A percentile compares a stretch with the other conserved stretches of the same genome.
Conservation (phyloP, 805 yeast species). For the Hanseniaspora jakobsenii region DNA sequence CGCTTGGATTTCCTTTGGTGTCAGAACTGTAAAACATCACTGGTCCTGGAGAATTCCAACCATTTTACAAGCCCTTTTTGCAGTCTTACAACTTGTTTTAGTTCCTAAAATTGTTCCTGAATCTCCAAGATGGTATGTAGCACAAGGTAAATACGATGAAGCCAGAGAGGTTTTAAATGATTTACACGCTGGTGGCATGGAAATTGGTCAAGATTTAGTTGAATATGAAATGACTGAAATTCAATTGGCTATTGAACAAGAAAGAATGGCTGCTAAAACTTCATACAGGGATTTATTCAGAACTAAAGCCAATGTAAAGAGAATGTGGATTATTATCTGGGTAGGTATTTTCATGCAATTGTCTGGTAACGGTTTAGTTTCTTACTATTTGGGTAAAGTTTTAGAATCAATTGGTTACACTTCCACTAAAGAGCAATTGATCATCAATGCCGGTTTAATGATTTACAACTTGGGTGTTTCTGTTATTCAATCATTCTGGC, state of each 20-base stretch:
- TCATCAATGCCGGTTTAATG: slow-evolving; percentile 41
- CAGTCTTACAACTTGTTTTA: slow-evolving; percentile 32
- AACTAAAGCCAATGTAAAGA: slow-evolving; percentile 33
- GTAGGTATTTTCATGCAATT: slow-evolving; percentile 34
- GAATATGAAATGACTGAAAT: slow-evolving; percentile 34
- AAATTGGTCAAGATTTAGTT: slow-evolving; percentile 30
- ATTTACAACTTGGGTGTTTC: slow-evolving; percentile 34
- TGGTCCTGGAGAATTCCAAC: slow-evolving; percentile 49
- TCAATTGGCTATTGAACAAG: slow-evolving; percentile 32
- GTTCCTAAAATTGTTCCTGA: slow-evolving; percentile 37
- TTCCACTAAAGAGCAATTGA: slow-evolving; percentile 33
- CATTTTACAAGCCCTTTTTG: slow-evolving; percentile 38
- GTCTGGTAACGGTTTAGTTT: slow-evolving; percentile 42
- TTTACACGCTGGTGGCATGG: slow-evolving; percentile 31
- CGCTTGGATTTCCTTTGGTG: slow-evolving; percentile 41
- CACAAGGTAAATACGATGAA: slow-evolving; percentile 33
- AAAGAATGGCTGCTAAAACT: slow-evolving; percentile 26
- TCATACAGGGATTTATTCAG: slow-evolving; percentile 32
- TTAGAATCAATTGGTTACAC: slow-evolving; percentile 43
- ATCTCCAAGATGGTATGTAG: slow-evolving; percentile 36
- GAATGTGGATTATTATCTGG: slow-evolving; percentile 30
- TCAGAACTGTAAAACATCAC: slow-evolving; percentile 24
- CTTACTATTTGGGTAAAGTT: slow-evolving; percentile 41
- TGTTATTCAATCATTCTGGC: slow-evolving; percentile 25
- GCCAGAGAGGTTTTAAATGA: slow-evolving; percentile 34